These are phyloP conservation scores for Heliamphora pulchella DNA, from an alignment of 179 eudicot species.

Conservation along the genomic window DNA sequence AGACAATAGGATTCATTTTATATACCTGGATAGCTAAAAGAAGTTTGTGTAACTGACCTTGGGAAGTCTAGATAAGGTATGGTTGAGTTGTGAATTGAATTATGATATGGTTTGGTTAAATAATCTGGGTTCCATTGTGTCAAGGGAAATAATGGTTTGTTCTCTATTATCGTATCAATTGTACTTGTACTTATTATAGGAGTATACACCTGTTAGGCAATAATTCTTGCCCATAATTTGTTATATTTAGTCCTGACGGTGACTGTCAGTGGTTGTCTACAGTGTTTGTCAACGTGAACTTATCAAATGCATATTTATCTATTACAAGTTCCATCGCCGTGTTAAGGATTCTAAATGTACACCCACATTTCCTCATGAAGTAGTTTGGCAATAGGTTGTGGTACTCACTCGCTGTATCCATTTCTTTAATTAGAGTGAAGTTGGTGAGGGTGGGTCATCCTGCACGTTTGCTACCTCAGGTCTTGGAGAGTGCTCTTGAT, in stretches of 20 bases:
- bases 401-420: conserved; percentile 11
- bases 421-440: conserved; percentile 58
- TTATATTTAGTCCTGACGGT: not conserved
- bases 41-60: not conserved
- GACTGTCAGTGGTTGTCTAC: too few relatives aligned
- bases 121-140: not conserved
- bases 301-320: not conserved
- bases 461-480: conserved; percentile 97
- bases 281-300: not conserved
- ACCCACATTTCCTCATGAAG: not conserved
- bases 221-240: not conserved
- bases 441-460: conserved; percentile 99
- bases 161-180: not conserved
- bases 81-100: not conserved
- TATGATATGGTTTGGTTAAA: too few relatives aligned
- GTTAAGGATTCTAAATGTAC: not conserved
- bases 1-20: not conserved
- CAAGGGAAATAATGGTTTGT: not conserved
- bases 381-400: not conserved
- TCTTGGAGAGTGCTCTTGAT: conserved; percentile 93
- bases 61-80: not conserved
- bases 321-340: not conserved
- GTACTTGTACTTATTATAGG: not conserved
- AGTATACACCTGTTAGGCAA: not conserved
- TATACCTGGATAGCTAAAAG: not conserved